Evolutionary conservation across 139 green algal genomes (phyloP), one percentile per base, ranked within the genome.

Genomic region (Eudorina sp.): DNA sequence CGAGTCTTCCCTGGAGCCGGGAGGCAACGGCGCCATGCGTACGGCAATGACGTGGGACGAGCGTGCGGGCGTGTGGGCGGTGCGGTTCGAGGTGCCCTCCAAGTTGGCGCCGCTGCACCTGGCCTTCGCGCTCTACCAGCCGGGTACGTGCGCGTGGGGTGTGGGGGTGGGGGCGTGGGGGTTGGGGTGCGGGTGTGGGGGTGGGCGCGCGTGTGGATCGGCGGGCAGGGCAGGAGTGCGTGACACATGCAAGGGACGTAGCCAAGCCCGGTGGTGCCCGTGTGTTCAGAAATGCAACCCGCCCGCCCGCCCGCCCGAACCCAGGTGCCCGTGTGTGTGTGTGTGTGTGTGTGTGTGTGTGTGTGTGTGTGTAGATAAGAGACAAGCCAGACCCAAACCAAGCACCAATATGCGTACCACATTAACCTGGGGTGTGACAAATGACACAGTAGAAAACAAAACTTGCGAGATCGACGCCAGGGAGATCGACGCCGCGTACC

Each of bases 31-130:
- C 2, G 86, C 83, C 34, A 90, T 92, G 89, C 89, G 91, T 75
- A 92, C 76, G 25, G 75, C 86, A 34, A 53, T 94, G 83, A 43
- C 4, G 4, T 88, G 80, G 70, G 46, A 58, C 36, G 23, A n/a
- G 51, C 51, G 27, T 1, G 55, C 34, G 31, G 72, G 85, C 27
- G 72, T 43, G 34, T 38, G 34, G 80, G 73, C 51, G 29, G 36
- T 90, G 43, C 55, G 84, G 25, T 78, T 93, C 64, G 40, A 55
- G 7, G 58, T 94, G 45, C 85, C 88, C 1, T 38, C 80, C n/a
- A 77, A 89, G 75, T 53, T 92, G 79, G 88, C 89, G 69, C 92
- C 92, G 31, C 80, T 94, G n/a, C 79, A 87, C 19, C 68, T 93
- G 31, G 92, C 88, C 9, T 91, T 93, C 58, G 88, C 86, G 53